Evolutionary conservation across 2,329 filamentous ascomycete genomes (phyloP), one percentile per base, ranked within the genome.

Genomic region (Fonsecaea pugnacius): DNA sequence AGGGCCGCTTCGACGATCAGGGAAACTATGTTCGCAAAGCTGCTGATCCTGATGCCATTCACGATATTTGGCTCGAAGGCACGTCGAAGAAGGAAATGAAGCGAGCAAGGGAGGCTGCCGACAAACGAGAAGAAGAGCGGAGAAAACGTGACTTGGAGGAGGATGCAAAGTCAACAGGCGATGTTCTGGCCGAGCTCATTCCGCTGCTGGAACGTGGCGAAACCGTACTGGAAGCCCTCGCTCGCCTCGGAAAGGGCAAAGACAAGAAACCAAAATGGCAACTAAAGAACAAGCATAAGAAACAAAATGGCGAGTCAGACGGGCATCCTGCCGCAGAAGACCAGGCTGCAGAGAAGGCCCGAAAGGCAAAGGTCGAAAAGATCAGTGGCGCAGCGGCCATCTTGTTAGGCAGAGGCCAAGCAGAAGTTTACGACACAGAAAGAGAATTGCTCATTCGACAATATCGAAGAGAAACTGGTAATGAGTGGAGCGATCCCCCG

Each of bases 1-100:
- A 98, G 71, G 95, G 95, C 1, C 85, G 88, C 10, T 99, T 97
- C 72, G 95, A 99, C 75, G 90, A 95, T 71, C 82, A 88, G 1
- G 94, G 94, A 9, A 99, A 98, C 76, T 99, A 88, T 75, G 87
- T 99, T 51, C 87, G 95, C 62, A 96, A 96, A 76, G 93, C 93
- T 0, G 85, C 80, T 8, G 95, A 99, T 72, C 91, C 92, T 0
- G 92, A 98, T 71, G 91, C 93, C 0, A 86, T 91, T 27, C 92
- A 99, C 76, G 95, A 99, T 78, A 85, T 85, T 35, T 99, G 95
- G 95, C 79, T 99, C 21, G 91, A 96, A 51, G 95, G 95, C 0
- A 81, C 97, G 21, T 95, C 90, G 70, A 97, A 96, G 76, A 96
- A 94, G 76, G 92, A 97, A 64, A 96, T 98, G 83, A 91, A 88